phyloP scores from a whole-genome alignment of 176 grass and related monocot species.

The Carex pumila region DNA sequence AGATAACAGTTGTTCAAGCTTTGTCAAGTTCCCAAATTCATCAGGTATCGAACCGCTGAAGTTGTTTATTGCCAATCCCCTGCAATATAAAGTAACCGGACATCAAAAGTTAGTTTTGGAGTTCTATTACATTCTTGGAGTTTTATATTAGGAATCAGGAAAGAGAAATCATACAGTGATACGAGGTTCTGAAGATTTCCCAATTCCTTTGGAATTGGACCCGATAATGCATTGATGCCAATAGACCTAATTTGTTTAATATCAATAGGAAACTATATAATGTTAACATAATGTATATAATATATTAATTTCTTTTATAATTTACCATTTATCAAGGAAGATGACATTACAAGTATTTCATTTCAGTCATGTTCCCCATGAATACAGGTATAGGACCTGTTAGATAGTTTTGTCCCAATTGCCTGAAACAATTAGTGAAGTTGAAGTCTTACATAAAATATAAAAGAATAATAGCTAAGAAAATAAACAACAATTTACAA shows the following conservation, averaged over 20 bases:
- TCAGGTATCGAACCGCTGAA: constrained; percentile 63
- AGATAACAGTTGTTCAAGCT: constrained; percentile 47
- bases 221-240: constrained; percentile 70
- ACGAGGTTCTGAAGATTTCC: constrained; percentile 52
- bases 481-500: neutral
- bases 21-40: constrained; percentile 51
- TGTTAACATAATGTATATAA: neutral
- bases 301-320: neutral
- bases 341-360: constrained; percentile 58
- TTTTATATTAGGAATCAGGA: neutral
- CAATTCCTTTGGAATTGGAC: constrained; percentile 70
- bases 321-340: neutral
- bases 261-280: neutral
- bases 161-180: constrained; percentile 35
- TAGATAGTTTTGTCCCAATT: constrained; percentile 45
- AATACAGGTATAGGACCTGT: constrained; percentile 62
- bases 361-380: constrained; percentile 39
- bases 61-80: constrained; percentile 44
- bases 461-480: neutral
- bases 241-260: constrained; percentile 37
- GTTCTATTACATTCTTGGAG: neutral
- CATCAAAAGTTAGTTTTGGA: neutral
- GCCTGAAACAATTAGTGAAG: constrained; percentile 32
- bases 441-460: neutral
- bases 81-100: constrained; percentile 24